Evolutionary conservation across 2,329 filamentous ascomycete species (phyloP).

Genomic region (Fusarium agapanthi): DNA sequence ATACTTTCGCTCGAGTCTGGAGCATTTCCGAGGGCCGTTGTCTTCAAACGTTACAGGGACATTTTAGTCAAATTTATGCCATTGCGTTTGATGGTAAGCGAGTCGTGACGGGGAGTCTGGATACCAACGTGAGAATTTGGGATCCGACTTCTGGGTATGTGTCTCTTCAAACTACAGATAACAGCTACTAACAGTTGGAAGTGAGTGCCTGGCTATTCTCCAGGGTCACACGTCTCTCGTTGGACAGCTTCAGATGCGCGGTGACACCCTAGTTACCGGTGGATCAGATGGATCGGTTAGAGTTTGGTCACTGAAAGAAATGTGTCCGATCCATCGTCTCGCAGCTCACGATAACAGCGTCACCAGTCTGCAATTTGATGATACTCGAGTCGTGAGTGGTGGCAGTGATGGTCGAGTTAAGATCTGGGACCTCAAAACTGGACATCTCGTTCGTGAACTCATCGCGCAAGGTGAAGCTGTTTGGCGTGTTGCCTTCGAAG

Average conservation of each 20-base stretch:
- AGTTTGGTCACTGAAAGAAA: slow-evolving; percentile 92
- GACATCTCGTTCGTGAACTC: slow-evolving; percentile 88
- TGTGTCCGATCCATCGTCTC: slow-evolving; percentile 90
- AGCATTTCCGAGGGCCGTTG: slow-evolving; percentile 96
- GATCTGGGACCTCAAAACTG: slow-evolving; percentile 96
- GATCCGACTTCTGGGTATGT: slow-evolving; percentile 85
- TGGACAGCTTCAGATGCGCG: slow-evolving; percentile 94
- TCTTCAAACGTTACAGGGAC: slow-evolving; percentile 86
- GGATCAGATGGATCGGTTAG: slow-evolving; percentile 95
- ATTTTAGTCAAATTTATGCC: slow-evolving; percentile 99
- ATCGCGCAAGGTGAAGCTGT: slow-evolving; percentile 93
- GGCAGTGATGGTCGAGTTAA: slow-evolving; percentile 98
- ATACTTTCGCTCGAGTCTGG: slow-evolving; percentile 97
- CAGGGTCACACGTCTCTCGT: slow-evolving; percentile 98
- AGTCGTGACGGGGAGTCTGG: slow-evolving; percentile 93
- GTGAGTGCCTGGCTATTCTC: slow-evolving; percentile 86
- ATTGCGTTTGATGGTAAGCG: slow-evolving; percentile 95
- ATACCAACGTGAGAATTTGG: slow-evolving; percentile 98
- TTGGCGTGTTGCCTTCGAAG: slow-evolving; percentile 97
- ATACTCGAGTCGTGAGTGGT: slow-evolving; percentile 92
- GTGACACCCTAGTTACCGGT: slow-evolving; percentile 93
- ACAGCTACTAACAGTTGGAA: slow-evolving; percentile 49
- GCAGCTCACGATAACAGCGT: slow-evolving; percentile 99
- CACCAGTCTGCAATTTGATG: slow-evolving; percentile 96
- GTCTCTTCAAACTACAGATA: slow-evolving; percentile 38